Conservation (phyloP, 2,329 filamentous ascomycete species). For the Aspergillus sp. region DNA sequence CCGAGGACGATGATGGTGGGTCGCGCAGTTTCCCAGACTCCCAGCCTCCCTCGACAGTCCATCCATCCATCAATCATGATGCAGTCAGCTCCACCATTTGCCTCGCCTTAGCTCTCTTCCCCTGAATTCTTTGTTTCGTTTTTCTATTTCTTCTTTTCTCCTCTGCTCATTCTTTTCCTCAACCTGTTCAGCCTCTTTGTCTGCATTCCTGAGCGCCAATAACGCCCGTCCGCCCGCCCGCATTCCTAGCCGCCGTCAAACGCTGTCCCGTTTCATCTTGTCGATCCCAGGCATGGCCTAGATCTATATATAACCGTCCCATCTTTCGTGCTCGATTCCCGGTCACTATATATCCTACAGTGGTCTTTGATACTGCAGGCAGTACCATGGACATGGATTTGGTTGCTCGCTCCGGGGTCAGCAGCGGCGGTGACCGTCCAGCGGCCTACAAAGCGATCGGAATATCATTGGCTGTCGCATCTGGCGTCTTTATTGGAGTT, state of each 20-base stretch:
- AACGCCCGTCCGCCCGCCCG: background rate
- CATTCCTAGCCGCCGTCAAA: slow-evolving; percentile 8
- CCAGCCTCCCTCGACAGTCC: slow-evolving; percentile 4
- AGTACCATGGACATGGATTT: slow-evolving; percentile 13
- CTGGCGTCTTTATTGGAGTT: slow-evolving; percentile 87
- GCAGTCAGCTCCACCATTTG: slow-evolving; percentile 7
- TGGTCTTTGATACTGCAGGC: slow-evolving; percentile 5
- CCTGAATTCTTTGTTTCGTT: background rate
- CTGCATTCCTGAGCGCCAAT: slow-evolving; percentile 1
- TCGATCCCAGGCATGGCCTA: slow-evolving; percentile 12
- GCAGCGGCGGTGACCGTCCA: slow-evolving; percentile 41
- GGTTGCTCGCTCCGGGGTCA: slow-evolving; percentile 6
- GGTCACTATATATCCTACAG: background rate
- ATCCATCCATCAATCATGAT: background rate
- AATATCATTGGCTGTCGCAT: slow-evolving; percentile 79
- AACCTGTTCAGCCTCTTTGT: background rate
- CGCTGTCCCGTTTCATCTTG: background rate
- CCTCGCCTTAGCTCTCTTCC: slow-evolving; percentile 2
- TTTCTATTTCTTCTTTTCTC: background rate
- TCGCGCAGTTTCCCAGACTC: background rate
- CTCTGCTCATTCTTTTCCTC: background rate
- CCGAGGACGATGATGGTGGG: background rate
- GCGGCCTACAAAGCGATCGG: slow-evolving; percentile 79
- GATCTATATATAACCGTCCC: slow-evolving; percentile 3
- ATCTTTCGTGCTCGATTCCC: background rate